These are phyloP conservation scores for Pseudoperonospora humuli DNA, from an alignment of 352 stramenopile genomes.

Conservation along the genomic window DNA sequence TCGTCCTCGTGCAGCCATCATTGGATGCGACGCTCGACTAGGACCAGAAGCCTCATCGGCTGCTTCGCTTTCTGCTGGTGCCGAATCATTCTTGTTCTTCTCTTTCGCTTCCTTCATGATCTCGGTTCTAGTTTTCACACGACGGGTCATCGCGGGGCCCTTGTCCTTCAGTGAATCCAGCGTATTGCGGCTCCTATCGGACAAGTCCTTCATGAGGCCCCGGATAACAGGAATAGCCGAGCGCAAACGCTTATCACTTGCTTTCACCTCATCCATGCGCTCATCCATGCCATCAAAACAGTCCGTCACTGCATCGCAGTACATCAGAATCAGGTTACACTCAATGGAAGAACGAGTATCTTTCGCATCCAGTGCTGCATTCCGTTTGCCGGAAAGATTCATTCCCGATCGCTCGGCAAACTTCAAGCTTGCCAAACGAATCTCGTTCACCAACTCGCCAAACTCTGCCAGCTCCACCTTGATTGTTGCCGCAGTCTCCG, in stretches of 20 bases:
- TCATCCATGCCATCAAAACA: slow-evolving; percentile 75
- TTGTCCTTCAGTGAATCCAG: slow-evolving; percentile 61
- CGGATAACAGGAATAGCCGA: slow-evolving; percentile 58
- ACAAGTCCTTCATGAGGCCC: slow-evolving; percentile 54
- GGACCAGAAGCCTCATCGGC: slow-evolving; percentile 23
- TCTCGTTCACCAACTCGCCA: slow-evolving; percentile 72
- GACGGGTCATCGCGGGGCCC: slow-evolving; percentile 40
- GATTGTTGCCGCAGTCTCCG: slow-evolving; percentile 76
- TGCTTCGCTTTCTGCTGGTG: slow-evolving; percentile 35
- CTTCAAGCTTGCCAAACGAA: slow-evolving; percentile 65
- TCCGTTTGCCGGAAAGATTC: slow-evolving; percentile 79
- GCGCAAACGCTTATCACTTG: slow-evolving; percentile 69
- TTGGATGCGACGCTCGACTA: slow-evolving; percentile 36
- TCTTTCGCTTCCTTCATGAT: slow-evolving; percentile 85
- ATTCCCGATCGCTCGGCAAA: slow-evolving; percentile 82
- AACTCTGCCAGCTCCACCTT: slow-evolving; percentile 82
- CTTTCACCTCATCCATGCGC: slow-evolving; percentile 78
- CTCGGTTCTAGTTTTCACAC: slow-evolving; percentile 58
- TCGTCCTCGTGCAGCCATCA: slow-evolving; percentile 35
- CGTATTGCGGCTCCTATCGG: slow-evolving; percentile 48
- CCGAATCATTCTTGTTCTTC: slow-evolving; percentile 39
- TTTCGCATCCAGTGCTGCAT: slow-evolving; percentile 48
- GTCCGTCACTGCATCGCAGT: slow-evolving; percentile 60
- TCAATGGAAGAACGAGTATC: slow-evolving; percentile 77
- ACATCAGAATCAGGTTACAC: slow-evolving; percentile 47